A percentile compares a stretch with the other conserved stretches of the same genome.
These are phyloP conservation scores for Camelina sativa DNA, from an alignment of 345 rosid genomes.

Conservation along the genomic window DNA sequence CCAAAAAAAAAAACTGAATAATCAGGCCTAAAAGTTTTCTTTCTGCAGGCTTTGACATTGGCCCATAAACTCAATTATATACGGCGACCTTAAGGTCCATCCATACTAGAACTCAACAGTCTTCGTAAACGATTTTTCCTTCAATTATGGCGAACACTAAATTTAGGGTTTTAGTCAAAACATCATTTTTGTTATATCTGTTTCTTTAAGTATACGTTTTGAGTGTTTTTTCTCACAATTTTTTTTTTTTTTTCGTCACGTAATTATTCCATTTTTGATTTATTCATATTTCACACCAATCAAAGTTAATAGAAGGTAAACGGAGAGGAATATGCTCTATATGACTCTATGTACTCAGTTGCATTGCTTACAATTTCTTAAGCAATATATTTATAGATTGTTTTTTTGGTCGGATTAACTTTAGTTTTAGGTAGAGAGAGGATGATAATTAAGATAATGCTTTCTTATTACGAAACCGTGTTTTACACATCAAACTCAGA, in stretches of 20 bases:
- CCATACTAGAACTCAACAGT: slow-evolving; percentile 3
- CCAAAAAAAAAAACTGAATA: background rate
- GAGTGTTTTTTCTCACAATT: background rate
- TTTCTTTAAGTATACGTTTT: slow-evolving; percentile 24
- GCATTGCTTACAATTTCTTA: background rate
- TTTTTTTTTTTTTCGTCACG: background rate
- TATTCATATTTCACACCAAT: background rate
- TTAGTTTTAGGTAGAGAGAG: slow-evolving; percentile 17
- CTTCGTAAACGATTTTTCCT: background rate
- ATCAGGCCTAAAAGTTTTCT: background rate
- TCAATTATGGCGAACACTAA: background rate
- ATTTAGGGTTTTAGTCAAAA: slow-evolving; percentile 6
- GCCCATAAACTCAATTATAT: slow-evolving; percentile 4
- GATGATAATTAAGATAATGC: slow-evolving; percentile 27
- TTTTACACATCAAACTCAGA: slow-evolving; percentile 40
- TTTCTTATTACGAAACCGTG: slow-evolving; percentile 43
- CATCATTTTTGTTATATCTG: slow-evolving; percentile 10
- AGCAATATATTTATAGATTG: background rate
- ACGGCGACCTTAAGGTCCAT: slow-evolving; percentile 28
- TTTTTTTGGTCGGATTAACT: background rate
- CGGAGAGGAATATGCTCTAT: background rate
- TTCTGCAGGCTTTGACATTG: background rate
- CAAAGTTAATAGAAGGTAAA: background rate
- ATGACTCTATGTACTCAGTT: background rate
- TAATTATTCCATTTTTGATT: background rate